Evolutionary conservation across 2,329 filamentous ascomycete species (phyloP), one percentile per base, ranked within the genome.

Genomic region (Bipolaris zeicola): DNA sequence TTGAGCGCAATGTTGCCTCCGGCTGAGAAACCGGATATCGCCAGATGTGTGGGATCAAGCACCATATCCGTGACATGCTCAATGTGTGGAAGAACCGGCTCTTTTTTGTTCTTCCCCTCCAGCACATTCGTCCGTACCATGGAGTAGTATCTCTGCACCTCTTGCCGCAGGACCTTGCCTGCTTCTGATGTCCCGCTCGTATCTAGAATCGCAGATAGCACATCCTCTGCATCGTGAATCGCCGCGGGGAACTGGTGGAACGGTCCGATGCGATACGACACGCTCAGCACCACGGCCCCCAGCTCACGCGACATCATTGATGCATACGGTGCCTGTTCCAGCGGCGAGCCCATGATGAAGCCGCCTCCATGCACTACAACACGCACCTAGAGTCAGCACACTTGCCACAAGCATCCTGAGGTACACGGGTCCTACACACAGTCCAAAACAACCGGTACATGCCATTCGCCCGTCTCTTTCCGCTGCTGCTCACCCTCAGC

Each of bases 1-100:
- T 79, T 79, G 44, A 81, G 65, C 0, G 79, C 79, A n/a, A 82
- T 76, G 55, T 81, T 81, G 18, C 78, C 79, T 31, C 79, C 80
- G 11, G 76, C 76, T 26, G 76, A 79, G 64, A 81, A 81, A 18
- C 80, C 80, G 2, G 78, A 78, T 22, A 81, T 71, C 18, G 72
- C 70, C 4, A 81, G 72, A 5, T 73, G 72, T 1, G 67, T 66
- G 5, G 75, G 67, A 61, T 82, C 79, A 6, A 79, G 71, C 5
- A 63, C 66, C 33, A 76, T 68, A 6, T 56, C 69, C 6, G 58
- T 58, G 22, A 65, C 57, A 31, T 67, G 38, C 38, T 68, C 58
- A 5, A 69, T 34, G 20, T 68, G 66, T 28, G 50, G 39, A 26
- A 48, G 26, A 11, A 50, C 16, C 38, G 56, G 31, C 11, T 49